Conservation (phyloP, 345 rosid genomes). For the Lepidium africanum region DNA sequence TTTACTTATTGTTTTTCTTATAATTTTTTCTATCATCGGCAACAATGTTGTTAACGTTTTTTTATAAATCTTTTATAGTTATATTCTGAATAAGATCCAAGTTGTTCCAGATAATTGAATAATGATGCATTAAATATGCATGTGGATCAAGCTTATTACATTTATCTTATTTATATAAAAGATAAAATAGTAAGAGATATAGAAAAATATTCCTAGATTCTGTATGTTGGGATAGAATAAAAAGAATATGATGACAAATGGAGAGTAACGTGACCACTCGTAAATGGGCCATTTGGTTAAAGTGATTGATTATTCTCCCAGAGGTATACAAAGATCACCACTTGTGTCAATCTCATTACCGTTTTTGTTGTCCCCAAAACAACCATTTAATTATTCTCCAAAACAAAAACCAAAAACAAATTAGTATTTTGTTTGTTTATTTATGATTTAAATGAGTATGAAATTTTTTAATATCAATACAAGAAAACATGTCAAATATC, state of each 20-base stretch:
- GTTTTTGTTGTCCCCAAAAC: background rate
- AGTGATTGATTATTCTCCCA: conserved; percentile 23
- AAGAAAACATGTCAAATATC: no score
- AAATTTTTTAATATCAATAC: no score
- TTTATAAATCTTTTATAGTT: background rate
- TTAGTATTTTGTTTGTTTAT: no score
- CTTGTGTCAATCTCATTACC: conserved; percentile 16
- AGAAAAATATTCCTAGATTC: conserved; percentile 1
- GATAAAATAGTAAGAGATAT: background rate
- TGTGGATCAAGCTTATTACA: background rate
- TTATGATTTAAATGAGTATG: no score
- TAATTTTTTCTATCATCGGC: background rate
- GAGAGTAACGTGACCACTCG: conserved; percentile 15
- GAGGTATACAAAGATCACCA: conserved; percentile 6
- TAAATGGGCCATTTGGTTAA: conserved; percentile 11
- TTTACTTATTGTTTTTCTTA: background rate
- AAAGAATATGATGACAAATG: conserved; percentile 23
- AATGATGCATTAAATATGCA: background rate
- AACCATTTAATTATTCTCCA: background rate
- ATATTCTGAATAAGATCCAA: background rate
- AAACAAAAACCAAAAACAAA: no score
- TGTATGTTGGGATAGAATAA: conserved; percentile 14
- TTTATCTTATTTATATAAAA: background rate
- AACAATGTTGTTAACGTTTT: background rate
- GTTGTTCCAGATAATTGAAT: background rate